Conservation (phyloP, 148 eudicot species). For the Camellia japonica region DNA sequence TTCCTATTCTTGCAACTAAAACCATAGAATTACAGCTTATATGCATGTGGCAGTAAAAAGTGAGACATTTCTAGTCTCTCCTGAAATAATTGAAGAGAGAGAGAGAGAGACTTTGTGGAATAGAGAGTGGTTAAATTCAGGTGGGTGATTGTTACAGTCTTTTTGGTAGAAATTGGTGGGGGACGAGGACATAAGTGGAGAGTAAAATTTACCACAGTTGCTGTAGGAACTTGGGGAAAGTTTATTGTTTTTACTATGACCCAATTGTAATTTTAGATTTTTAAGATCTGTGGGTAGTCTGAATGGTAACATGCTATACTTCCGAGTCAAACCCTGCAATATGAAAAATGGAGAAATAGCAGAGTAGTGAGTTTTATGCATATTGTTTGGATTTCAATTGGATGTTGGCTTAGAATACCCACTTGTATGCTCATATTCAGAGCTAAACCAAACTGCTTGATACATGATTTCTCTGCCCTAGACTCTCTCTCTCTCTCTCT, state of each 20-base stretch:
- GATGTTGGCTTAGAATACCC: not conserved
- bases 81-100: conserved; percentile 23
- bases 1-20: conserved; percentile 12
- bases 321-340: not conserved
- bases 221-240: conserved; percentile 9
- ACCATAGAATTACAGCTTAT: conserved; percentile 1
- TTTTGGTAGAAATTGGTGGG: conserved; percentile 4
- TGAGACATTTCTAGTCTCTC: not conserved
- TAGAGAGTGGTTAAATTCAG: not conserved
- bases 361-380: not conserved
- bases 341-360: not conserved
- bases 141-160: not conserved
- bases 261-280: not conserved
- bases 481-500: too few species aligned
- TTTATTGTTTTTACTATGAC: not conserved
- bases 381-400: not conserved
- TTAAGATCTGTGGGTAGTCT: not conserved
- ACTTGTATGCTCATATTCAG: not conserved
- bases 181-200: not conserved
- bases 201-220: not conserved
- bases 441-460: conserved; percentile 8
- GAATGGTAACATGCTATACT: not conserved
- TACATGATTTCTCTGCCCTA: not conserved
- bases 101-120: not conserved
- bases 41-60: conserved; percentile 2